phyloP scores from a whole-genome alignment of 106 monocot genomes.

The Phalaenopsis equestris region DNA sequence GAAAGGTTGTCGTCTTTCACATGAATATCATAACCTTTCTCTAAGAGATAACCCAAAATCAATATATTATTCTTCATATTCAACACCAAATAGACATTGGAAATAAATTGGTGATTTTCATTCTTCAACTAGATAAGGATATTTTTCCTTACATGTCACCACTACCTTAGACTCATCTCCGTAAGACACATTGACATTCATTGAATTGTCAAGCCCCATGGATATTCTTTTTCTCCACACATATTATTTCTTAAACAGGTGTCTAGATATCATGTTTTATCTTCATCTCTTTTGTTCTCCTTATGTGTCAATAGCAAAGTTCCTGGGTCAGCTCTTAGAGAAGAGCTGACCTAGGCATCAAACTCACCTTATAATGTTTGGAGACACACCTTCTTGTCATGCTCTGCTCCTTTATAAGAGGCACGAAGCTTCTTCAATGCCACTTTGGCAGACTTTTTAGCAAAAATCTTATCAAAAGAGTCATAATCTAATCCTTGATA shows the following conservation, averaged over 20 bases:
- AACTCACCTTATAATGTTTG: too few species aligned
- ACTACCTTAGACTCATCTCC: not conserved
- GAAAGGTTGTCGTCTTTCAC: not conserved
- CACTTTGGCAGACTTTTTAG: too few species aligned
- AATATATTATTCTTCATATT: not conserved
- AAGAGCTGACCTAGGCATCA: too few species aligned
- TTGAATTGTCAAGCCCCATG: not conserved
- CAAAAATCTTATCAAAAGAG: too few species aligned
- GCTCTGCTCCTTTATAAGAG: too few species aligned
- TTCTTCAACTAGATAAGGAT: not conserved
- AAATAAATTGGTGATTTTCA: constrained; percentile 3
- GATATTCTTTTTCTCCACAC: not conserved
- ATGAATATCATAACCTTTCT: constrained; percentile 4
- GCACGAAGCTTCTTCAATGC: too few species aligned
- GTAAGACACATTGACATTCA: too few species aligned
- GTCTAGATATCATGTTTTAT: not conserved
- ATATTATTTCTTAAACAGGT: not conserved
- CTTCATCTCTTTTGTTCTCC: not conserved
- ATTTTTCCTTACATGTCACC: not conserved
- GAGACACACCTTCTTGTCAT: too few species aligned
- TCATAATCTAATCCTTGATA: too few species aligned
- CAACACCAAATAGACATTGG: not conserved
- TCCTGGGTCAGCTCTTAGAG: too few species aligned
- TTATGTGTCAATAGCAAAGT: not conserved
- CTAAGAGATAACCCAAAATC: not conserved